phyloP scores from a whole-genome alignment of 2,329 filamentous ascomycete species.

The Leptosphaerulina australis region DNA sequence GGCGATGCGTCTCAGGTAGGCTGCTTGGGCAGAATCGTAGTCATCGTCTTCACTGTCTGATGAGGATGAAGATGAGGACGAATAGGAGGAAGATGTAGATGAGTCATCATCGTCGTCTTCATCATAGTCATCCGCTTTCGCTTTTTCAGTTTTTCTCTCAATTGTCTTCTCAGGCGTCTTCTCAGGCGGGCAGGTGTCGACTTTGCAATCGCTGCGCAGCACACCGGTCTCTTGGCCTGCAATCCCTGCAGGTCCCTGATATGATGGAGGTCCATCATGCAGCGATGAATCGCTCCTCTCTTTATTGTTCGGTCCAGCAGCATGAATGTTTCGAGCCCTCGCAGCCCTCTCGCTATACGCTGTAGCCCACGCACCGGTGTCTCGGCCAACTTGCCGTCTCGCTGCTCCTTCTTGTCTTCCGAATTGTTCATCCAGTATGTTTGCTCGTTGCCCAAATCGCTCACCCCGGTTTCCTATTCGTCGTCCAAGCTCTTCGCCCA shows the following conservation, averaged over 20 bases:
- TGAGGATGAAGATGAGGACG: conserved; percentile 24
- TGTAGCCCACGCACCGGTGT: conserved; percentile 7
- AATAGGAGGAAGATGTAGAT: conserved; percentile 32
- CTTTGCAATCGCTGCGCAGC: conserved; percentile 15
- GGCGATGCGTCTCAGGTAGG: conserved; percentile 27
- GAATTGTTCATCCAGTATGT: conserved; percentile 27
- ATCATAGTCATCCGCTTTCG: conserved; percentile 18
- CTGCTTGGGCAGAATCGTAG: conserved; percentile 9
- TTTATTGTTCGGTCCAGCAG: conserved; percentile 12
- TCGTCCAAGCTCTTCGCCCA: conserved; percentile 45
- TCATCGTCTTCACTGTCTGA: conserved; percentile 23
- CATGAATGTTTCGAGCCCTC: not conserved
- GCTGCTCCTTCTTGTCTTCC: conserved; percentile 21
- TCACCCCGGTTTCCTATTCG: conserved; percentile 39
- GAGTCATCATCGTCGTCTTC: conserved; percentile 27
- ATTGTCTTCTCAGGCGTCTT: conserved; percentile 5
- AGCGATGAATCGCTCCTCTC: conserved; percentile 7
- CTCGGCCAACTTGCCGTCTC: conserved; percentile 20
- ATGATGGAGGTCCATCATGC: conserved; percentile 26
- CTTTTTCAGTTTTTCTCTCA: conserved; percentile 1
- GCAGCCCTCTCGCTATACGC: conserved; percentile 5
- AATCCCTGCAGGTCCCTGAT: conserved; percentile 7
- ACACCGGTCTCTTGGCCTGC: conserved; percentile 32
- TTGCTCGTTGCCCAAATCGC: conserved; percentile 37
- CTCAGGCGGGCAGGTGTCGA: not conserved